Evolutionary conservation across 139 green algal genomes (phyloP).

Genomic region (Dunaliella primolecta): DNA sequence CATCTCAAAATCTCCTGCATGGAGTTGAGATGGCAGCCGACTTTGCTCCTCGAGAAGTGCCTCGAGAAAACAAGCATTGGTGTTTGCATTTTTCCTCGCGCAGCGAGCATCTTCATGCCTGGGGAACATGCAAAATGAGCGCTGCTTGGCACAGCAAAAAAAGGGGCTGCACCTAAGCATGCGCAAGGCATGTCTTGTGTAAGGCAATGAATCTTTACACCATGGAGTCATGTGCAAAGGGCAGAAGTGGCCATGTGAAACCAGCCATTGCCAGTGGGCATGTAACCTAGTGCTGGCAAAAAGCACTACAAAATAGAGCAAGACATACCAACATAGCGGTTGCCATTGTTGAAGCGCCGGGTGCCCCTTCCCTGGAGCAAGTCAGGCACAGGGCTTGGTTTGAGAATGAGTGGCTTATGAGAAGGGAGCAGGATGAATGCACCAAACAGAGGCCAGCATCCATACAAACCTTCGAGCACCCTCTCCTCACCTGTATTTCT

Average conservation of each 20-base stretch:
- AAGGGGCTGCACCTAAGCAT: not conserved
- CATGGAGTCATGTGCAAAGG: too few relatives aligned
- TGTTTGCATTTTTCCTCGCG: not conserved
- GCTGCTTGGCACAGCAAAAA: not conserved
- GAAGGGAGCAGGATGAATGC: too few relatives aligned
- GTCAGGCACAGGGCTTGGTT: too few relatives aligned
- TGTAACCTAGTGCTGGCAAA: not conserved
- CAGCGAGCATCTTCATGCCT: not conserved
- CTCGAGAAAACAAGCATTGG: not conserved
- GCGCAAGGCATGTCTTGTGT: not conserved
- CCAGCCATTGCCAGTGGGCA: not conserved
- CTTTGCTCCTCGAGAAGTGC: not conserved
- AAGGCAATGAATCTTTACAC: too few relatives aligned
- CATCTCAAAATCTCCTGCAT: conserved; percentile 32
- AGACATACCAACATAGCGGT: conserved; percentile 23
- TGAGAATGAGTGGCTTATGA: too few relatives aligned
- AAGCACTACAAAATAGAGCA: not conserved
- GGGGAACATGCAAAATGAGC: not conserved
- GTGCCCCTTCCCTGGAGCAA: conserved; percentile 16
- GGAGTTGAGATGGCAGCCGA: not conserved
- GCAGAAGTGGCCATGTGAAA: too few relatives aligned
- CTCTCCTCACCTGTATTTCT: conserved; percentile 21
- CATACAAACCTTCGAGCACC: too few relatives aligned
- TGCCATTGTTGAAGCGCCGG: conserved; percentile 34
- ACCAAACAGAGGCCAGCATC: too few relatives aligned